phyloP scores from a whole-genome alignment of 768 basidiomycete species.

The Strobilomyces dryophilus region DNA sequence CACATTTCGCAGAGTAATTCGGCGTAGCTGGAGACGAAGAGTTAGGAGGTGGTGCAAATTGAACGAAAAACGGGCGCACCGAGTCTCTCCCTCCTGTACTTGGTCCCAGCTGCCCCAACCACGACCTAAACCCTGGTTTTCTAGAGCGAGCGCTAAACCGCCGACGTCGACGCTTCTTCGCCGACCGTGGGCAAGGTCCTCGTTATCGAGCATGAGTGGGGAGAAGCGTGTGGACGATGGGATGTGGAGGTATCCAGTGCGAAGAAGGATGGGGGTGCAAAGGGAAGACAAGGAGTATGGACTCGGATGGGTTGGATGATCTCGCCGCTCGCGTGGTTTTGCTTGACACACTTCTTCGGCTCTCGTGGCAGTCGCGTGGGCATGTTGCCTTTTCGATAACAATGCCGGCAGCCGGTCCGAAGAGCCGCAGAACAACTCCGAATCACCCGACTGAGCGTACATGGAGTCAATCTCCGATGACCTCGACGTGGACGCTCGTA shows the following conservation, averaged over 20 bases:
- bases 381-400: conserved; percentile 15
- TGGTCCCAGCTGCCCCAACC: conserved; percentile 67
- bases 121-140: conserved; percentile 55
- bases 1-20: conserved; percentile 86
- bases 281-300: conserved; percentile 9
- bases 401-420: conserved; percentile 13
- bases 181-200: conserved; percentile 32
- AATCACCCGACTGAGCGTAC: not conserved
- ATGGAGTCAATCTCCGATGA: too few species aligned
- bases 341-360: conserved; percentile 31
- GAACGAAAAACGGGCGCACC: conserved; percentile 37
- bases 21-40: conserved; percentile 50
- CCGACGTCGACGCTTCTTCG: conserved; percentile 87
- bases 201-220: conserved; percentile 25
- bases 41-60: conserved; percentile 5
- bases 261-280: not conserved
- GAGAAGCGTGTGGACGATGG: not conserved
- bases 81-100: conserved; percentile 41
- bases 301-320: conserved; percentile 21
- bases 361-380: conserved; percentile 36
- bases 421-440: not conserved
- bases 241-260: not conserved
- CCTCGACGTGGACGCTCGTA: too few species aligned
- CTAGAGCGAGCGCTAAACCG: conserved; percentile 77
- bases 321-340: conserved; percentile 33